Conservation (phyloP, 164 flowering plant genomes). For the Chloranthus sessilifolius region DNA sequence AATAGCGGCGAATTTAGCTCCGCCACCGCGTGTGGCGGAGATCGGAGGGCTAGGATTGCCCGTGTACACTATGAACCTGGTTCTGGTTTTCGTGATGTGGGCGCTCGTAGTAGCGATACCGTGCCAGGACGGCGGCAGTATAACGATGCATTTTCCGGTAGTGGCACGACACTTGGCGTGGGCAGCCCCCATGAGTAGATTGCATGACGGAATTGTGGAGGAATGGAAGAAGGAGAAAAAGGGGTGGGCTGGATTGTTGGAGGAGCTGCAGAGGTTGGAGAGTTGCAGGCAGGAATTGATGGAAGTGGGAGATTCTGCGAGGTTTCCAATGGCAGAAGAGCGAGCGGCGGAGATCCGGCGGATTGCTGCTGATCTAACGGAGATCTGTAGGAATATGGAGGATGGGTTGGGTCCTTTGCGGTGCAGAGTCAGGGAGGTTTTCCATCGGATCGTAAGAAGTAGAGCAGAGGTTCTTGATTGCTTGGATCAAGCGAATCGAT, state of each 20-base stretch:
- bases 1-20: too few relatives aligned
- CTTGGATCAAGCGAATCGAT: too few relatives aligned
- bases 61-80: background rate
- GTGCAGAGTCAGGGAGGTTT: slow-evolving; percentile 66
- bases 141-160: slow-evolving; percentile 21
- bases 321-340: slow-evolving; percentile 29
- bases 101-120: background rate
- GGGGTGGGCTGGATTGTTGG: slow-evolving; percentile 46
- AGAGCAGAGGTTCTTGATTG: slow-evolving; percentile 52
- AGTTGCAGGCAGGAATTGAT: slow-evolving; percentile 34
- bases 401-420: slow-evolving; percentile 69
- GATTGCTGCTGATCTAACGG: slow-evolving; percentile 46
- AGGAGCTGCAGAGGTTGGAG: slow-evolving; percentile 66
- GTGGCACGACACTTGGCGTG: slow-evolving; percentile 33
- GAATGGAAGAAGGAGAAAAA: slow-evolving; percentile 68
- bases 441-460: slow-evolving; percentile 73
- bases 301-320: slow-evolving; percentile 41
- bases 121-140: background rate
- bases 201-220: slow-evolving; percentile 73
- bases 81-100: slow-evolving; percentile 1
- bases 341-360: slow-evolving; percentile 21
- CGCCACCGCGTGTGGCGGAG: background rate
- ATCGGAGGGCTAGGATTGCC: background rate
- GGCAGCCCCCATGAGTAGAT: slow-evolving; percentile 48
- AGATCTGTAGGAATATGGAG: slow-evolving; percentile 57